Evolutionary conservation across 768 basidiomycete genomes (phyloP).

Genomic region (Lactarius hatsudake): DNA sequence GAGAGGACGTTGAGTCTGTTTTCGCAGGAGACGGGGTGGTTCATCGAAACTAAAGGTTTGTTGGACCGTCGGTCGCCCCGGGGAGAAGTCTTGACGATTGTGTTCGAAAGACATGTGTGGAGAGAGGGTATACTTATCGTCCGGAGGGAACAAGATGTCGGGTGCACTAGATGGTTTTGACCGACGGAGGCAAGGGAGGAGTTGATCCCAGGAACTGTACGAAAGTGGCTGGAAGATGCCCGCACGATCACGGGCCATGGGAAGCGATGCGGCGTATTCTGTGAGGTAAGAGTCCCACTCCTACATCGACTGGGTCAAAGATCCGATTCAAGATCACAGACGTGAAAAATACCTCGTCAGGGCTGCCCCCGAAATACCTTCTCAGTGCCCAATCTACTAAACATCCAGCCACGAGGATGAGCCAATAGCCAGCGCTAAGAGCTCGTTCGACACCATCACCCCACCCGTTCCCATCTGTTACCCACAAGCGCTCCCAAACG

Average conservation of each 20-base stretch:
- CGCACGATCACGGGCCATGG: slow-evolving; percentile 45
- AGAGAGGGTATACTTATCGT: slow-evolving; percentile 13
- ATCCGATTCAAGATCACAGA: neutral
- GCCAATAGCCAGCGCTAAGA: slow-evolving; percentile 53
- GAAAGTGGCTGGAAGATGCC: slow-evolving; percentile 55
- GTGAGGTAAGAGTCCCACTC: slow-evolving; percentile 71
- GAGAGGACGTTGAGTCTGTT: slow-evolving; percentile 9
- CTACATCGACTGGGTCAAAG: slow-evolving; percentile 34
- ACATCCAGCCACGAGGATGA: slow-evolving; percentile 49
- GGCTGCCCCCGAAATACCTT: slow-evolving; percentile 59
- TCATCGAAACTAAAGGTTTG: slow-evolving; percentile 6
- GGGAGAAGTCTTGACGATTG: neutral
- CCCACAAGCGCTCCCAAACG: slow-evolving; percentile 61
- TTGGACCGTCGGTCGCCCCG: neutral
- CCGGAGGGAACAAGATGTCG: slow-evolving; percentile 12
- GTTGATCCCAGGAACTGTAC: slow-evolving; percentile 49
- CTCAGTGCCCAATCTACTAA: slow-evolving; percentile 54
- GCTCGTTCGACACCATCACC: slow-evolving; percentile 55
- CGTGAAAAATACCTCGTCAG: slow-evolving; percentile 52
- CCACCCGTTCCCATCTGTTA: slow-evolving; percentile 48
- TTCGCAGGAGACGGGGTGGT: slow-evolving; percentile 4
- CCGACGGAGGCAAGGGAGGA: slow-evolving; percentile 35
- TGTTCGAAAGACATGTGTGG: slow-evolving; percentile 12
- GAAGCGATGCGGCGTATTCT: slow-evolving; percentile 53
- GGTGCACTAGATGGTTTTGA: slow-evolving; percentile 15